A percentile compares a stretch with the other conserved stretches of the same genome.
Evolutionary conservation across 2,329 filamentous ascomycete species (phyloP).

Genomic region (Penicillium sp.): DNA sequence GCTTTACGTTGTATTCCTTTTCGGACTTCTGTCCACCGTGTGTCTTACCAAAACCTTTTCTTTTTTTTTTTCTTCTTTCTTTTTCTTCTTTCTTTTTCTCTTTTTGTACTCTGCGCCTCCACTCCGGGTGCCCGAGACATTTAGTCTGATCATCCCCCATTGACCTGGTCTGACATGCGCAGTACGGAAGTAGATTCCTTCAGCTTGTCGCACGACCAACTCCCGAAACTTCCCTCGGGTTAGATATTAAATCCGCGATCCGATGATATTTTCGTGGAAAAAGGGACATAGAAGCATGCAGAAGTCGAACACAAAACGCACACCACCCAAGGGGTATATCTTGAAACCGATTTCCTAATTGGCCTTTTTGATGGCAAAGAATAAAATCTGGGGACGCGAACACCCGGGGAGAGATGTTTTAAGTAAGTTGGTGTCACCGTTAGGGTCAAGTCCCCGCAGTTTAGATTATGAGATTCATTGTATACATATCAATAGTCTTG

Average conservation of each 20-base stretch:
- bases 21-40: background rate
- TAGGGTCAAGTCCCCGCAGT: background rate
- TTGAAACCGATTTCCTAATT: too few relatives aligned
- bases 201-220: background rate
- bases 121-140: too few relatives aligned
- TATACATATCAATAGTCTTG: too few relatives aligned
- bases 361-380: background rate
- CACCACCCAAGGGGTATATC: too few relatives aligned
- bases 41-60: background rate
- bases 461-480: too few relatives aligned
- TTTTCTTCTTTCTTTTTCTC: too few relatives aligned
- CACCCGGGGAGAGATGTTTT: background rate
- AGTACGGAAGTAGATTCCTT: too few relatives aligned
- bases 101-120: too few relatives aligned
- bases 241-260: background rate
- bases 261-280: too few relatives aligned
- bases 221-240: background rate
- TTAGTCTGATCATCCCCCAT: background rate
- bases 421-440: background rate
- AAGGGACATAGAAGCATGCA: too few relatives aligned
- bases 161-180: background rate
- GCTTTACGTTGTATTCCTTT: background rate
- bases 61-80: too few relatives aligned
- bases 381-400: conserved; percentile 1
- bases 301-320: too few relatives aligned